Evolutionary conservation across 176 grass and related monocot species (phyloP), one percentile per base, ranked within the genome.

Genomic region (Raddia guianensis): DNA sequence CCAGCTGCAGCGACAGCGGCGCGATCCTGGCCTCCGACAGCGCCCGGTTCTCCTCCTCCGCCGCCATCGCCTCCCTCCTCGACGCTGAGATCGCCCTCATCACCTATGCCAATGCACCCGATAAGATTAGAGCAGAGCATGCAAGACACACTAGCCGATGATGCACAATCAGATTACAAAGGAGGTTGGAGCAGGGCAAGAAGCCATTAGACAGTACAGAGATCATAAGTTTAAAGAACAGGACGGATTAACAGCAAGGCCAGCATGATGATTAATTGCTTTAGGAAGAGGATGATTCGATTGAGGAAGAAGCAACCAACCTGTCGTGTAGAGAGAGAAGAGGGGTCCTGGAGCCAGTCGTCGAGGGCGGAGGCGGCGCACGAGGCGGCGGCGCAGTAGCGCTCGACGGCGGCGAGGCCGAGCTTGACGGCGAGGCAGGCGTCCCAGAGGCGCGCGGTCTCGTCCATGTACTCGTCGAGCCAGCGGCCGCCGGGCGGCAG

Each of bases 401-500:
- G 84, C 85, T 97, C 94, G 50, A 97, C 80, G 63, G 91, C 83
- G 21, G 91, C 80, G 72, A 94, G 81, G 53, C 89, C 91, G 54
- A 92, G 84, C 86, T 92, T 94, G 72, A 97, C 82, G 42, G 92
- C 94, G 72, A 90, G 89, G 71, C 94, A 97, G 19, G 90, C 91
- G 66, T 97, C 91, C 94, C 91, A 94, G 84, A 97, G 92, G 32
- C 94, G 91, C 0, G 95, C 88, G 16, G 87, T 97, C 79, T 97
- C 95, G 73, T 97, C 95, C 95, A 97, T 97, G 83, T 97, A 97
- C 86, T 97, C 95, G 79, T 97, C 95, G 4, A 97, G 91, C 95
- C 95, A 97, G 48, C 86, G 79, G n/a, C 93, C 95, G 13, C 95
- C 95, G 0, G 91, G 89, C 6, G 95, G 95, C 51, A 97, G 83